phyloP scores from a whole-genome alignment of 106 monocot species.

The Chionographis japonica region DNA sequence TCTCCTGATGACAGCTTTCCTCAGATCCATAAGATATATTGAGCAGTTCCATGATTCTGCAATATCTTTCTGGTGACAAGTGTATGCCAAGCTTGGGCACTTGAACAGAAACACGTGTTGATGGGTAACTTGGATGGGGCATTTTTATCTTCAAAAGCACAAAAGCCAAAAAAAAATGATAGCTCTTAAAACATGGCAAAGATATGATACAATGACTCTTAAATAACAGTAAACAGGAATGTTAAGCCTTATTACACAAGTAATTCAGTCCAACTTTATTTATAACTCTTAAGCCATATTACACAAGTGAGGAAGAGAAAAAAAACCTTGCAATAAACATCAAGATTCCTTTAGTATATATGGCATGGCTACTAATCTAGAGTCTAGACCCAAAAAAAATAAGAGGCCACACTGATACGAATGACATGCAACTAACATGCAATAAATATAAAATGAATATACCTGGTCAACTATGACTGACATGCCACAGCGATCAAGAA shows the following conservation, averaged over 20 bases:
- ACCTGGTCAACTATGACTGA: constrained; percentile 92
- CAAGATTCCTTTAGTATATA: neutral
- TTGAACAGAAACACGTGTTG: constrained; percentile 84
- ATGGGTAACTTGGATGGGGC: constrained; percentile 79
- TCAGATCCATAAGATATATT: constrained; percentile 53
- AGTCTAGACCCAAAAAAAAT: no score
- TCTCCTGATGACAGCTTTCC: constrained; percentile 30
- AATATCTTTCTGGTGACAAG: constrained; percentile 86
- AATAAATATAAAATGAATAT: constrained; percentile 13
- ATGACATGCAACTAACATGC: neutral
- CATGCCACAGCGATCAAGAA: constrained; percentile 94
- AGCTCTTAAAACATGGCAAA: neutral
- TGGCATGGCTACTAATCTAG: neutral
- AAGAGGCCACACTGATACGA: neutral
- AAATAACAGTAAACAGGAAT: no score
- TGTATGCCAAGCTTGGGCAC: constrained; percentile 85
- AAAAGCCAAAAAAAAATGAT: neutral
- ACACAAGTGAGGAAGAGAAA: no score
- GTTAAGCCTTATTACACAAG: no score
- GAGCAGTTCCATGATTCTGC: constrained; percentile 61
- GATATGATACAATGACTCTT: neutral
- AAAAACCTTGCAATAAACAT: no score
- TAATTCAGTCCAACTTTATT: no score
- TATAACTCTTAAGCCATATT: no score
- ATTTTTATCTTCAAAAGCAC: constrained; percentile 66